Evolutionary conservation across 805 yeast species (phyloP).

Genomic region (Teunomyces cretensis): DNA sequence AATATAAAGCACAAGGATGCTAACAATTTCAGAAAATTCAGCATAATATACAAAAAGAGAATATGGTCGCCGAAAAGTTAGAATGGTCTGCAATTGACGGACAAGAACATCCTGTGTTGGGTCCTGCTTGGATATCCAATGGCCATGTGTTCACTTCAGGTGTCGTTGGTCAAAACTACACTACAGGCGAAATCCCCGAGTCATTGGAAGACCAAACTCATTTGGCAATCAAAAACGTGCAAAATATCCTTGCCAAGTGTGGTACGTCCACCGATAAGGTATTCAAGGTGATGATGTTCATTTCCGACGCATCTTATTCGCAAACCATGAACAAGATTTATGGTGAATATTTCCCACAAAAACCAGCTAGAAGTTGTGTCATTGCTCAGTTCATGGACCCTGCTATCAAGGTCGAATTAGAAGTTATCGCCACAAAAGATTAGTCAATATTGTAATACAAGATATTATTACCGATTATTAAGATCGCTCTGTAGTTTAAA

Average conservation of each 20-base stretch:
- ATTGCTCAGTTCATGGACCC: constrained; percentile 53
- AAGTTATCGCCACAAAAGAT: constrained; percentile 43
- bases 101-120: constrained; percentile 30
- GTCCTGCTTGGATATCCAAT: constrained; percentile 28
- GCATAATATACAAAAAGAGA: background rate
- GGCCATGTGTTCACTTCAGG: constrained; percentile 23
- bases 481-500: background rate
- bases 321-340: constrained; percentile 47
- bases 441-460: constrained; percentile 6
- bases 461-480: background rate
- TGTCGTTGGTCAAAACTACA: constrained; percentile 26
- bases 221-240: constrained; percentile 44
- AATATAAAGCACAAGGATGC: background rate
- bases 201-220: constrained; percentile 47
- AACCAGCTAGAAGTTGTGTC: constrained; percentile 56
- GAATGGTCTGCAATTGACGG: constrained; percentile 29
- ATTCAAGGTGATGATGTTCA: constrained; percentile 50
- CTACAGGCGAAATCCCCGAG: constrained; percentile 41
- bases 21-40: background rate
- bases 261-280: constrained; percentile 48
- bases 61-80: constrained; percentile 11
- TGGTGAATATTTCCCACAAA: constrained; percentile 42
- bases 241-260: constrained; percentile 39
- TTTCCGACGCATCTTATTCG: constrained; percentile 43
- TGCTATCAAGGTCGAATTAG: constrained; percentile 51